phyloP scores from a whole-genome alignment of 1,139 yeast species.

The Wickerhamomyces sp. region DNA sequence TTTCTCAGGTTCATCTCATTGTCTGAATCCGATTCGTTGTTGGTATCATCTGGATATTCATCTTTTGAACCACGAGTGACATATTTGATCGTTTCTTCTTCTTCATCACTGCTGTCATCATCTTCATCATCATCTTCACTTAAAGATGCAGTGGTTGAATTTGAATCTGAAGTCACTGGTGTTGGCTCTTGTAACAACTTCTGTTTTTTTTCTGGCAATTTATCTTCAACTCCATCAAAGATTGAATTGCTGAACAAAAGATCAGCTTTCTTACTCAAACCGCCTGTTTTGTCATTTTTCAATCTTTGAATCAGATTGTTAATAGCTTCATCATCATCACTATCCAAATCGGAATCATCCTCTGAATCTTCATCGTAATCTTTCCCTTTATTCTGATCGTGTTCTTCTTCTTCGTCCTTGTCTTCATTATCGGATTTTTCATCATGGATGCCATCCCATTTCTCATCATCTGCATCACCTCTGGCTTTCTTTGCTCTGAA shows the following conservation, averaged over 20 bases:
- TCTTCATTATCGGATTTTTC: conserved; percentile 34
- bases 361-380: conserved; percentile 37
- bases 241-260: conserved; percentile 76
- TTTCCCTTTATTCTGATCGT: conserved; percentile 28
- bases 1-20: conserved; percentile 35
- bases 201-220: conserved; percentile 21
- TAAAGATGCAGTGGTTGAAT: conserved; percentile 19
- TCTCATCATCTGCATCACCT: conserved; percentile 74
- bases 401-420: too few relatives aligned
- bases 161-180: conserved; percentile 9
- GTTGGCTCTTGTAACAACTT: conserved; percentile 13
- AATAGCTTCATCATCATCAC: conserved; percentile 75
- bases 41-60: conserved; percentile 24
- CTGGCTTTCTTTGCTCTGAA: conserved; percentile 76
- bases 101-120: conserved; percentile 26
- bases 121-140: conserved; percentile 20
- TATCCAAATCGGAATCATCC: conserved; percentile 39
- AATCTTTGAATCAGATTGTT: conserved; percentile 54
- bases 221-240: conserved; percentile 59
- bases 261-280: conserved; percentile 67
- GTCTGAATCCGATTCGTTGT: conserved; percentile 38
- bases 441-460: conserved; percentile 80
- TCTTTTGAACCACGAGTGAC: conserved; percentile 39
- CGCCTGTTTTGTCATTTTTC: conserved; percentile 41
- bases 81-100: conserved; percentile 45